phyloP scores from a whole-genome alignment of 768 basidiomycete species.

The Lenzites betulinus region DNA sequence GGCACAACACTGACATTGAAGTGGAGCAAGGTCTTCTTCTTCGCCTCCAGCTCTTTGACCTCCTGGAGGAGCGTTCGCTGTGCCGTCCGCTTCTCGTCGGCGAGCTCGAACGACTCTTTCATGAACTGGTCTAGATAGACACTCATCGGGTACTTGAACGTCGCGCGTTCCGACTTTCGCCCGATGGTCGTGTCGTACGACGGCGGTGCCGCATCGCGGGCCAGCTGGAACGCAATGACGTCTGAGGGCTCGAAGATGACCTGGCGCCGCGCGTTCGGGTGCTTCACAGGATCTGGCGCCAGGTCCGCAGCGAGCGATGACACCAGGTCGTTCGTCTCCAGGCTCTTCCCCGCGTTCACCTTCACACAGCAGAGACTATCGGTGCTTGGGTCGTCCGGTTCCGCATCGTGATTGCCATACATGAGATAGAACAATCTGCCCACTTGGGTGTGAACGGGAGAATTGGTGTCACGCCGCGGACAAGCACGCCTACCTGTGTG shows the following conservation, averaged over 20 bases:
- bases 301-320: conserved; percentile 52
- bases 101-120: conserved; percentile 51
- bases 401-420: conserved; percentile 50
- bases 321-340: conserved; percentile 56
- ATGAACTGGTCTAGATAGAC: conserved; percentile 78
- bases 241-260: conserved; percentile 67
- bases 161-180: conserved; percentile 31
- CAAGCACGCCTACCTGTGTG: conserved; percentile 33
- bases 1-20: conserved; percentile 51
- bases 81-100: conserved; percentile 37
- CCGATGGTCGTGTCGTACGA: conserved; percentile 21
- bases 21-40: conserved; percentile 49
- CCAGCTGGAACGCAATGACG: conserved; percentile 59
- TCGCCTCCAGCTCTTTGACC: conserved; percentile 46
- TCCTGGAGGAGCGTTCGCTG: conserved; percentile 47
- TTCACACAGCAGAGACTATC: conserved; percentile 50
- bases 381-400: conserved; percentile 27
- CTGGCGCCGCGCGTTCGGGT: conserved; percentile 43
- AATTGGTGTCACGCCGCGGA: neutral
- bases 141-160: conserved; percentile 61
- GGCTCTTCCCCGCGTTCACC: conserved; percentile 48
- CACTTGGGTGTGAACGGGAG: conserved; percentile 26
- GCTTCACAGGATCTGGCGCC: conserved; percentile 29
- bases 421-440: conserved; percentile 56
- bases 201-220: conserved; percentile 31